Base-by-base conservation (phyloP, 2,329 filamentous ascomycete genomes). In the Cercospora sp. region DNA sequence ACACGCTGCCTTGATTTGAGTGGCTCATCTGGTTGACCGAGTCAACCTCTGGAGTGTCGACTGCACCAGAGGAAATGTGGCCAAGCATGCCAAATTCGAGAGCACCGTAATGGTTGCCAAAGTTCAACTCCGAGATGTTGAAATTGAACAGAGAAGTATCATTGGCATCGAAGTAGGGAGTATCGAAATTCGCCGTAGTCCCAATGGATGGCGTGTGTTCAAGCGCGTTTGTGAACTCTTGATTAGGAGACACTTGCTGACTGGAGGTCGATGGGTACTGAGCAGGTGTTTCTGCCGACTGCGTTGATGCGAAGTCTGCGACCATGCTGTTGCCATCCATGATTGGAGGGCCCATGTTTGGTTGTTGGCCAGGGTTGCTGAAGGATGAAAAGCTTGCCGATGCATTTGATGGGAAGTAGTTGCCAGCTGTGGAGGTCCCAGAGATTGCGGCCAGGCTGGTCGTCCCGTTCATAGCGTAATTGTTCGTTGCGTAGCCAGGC, bases 141-240 rank as follows among this genome's bases (percentile, higher is more conserved):
- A 98, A 97, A 78, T 97, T 97, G 86, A 96, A 97, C 65, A 97
- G 82, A 0, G 93, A 91, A 3, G 94, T 93, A 77, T 98, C 95
- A 77, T 92, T 95, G 0, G 93, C 92, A 74, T 97, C 94, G 76
- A 97, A 97, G 31, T 96, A 85, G 0, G 86, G 79, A 4, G 83
- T 82, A 40, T 83, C 85, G 73, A 87, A 87, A 6, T 81, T 80
- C 33, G 79, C 79, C 23, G 77, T 73, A 45, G 79, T 76, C 16
- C 78, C 79, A 33, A 76, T 73, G 60, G 80, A 78, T 18, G 81
- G 72, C 30, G 80, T 78, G 26, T 81, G 82, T 72, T 71, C 80
- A 65, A 86, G 73, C 82, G 83, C 73, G 83, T 85, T 77, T 80
- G 82, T 72, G 77, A 84, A 75, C 30, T 75, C 76, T 63, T 82